phyloP scores from a whole-genome alignment of 169 alveolate genomes.

The Cyclospora cayetanensis region DNA sequence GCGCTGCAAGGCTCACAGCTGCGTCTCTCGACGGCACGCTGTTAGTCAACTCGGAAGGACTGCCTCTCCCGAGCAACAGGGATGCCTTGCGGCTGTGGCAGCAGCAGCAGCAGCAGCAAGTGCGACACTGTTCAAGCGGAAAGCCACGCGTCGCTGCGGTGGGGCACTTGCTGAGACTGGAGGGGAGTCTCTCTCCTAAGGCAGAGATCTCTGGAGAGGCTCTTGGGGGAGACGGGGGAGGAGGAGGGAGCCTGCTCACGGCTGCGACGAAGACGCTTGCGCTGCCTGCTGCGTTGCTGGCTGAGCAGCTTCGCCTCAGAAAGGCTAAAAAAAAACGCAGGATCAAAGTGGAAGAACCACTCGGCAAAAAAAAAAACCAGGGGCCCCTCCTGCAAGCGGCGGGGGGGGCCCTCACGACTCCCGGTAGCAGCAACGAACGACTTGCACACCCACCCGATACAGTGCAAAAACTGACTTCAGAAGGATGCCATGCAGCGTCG shows the following conservation, averaged over 20 bases:
- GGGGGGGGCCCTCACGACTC: neutral
- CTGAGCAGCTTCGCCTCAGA: conserved; percentile 13
- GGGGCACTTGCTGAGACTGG: neutral
- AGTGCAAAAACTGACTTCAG: neutral
- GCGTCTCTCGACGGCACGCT: neutral
- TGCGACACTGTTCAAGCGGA: conserved; percentile 35
- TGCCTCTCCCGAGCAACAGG: conserved; percentile 65
- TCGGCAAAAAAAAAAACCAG: neutral
- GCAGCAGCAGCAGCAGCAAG: conserved; percentile 65
- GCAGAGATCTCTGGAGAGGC: neutral
- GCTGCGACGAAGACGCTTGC: conserved; percentile 27
- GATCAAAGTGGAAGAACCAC: neutral
- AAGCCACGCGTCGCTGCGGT: conserved; percentile 15
- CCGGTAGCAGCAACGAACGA: neutral
- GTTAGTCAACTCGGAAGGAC: conserved; percentile 24
- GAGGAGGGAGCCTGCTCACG: neutral
- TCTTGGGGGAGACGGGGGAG: neutral
- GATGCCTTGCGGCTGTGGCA: conserved; percentile 67
- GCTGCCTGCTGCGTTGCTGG: conserved; percentile 47
- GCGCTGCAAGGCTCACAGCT: neutral
- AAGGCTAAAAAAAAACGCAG: neutral
- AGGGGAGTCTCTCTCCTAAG: neutral
- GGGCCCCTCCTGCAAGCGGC: neutral
- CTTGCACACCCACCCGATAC: neutral
- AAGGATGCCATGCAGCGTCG: neutral